Percentiles rank a stretch among this genome's conserved stretches.
Conservation (phyloP, 768 basidiomycete species). For the Suillus americanus region DNA sequence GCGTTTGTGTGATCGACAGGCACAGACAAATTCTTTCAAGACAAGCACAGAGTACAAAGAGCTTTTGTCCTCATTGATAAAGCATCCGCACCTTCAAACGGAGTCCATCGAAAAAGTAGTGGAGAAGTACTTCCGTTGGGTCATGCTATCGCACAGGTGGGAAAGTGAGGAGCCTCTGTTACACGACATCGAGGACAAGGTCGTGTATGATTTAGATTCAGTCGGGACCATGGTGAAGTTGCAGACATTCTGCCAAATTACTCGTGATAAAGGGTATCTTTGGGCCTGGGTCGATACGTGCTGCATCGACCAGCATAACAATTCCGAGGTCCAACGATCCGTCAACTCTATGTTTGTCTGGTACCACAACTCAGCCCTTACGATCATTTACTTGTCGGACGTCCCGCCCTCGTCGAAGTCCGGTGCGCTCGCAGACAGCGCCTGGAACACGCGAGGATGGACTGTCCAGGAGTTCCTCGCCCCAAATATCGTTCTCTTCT, state of each 20-base stretch:
- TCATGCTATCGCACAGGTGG: conserved; percentile 8
- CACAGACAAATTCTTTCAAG: background rate
- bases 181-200: background rate
- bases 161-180: background rate
- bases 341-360: conserved; percentile 5
- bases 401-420: background rate
- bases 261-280: background rate
- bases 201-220: background rate
- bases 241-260: conserved; percentile 2
- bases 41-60: background rate
- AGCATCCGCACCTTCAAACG: background rate
- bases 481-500: background rate
- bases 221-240: background rate
- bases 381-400: conserved; percentile 5
- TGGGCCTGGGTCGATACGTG: conserved; percentile 14
- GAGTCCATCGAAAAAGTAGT: conserved; percentile 1
- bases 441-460: conserved; percentile 5
- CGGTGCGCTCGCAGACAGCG: background rate
- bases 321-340: conserved; percentile 8
- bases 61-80: background rate
- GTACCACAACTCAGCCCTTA: conserved; percentile 2
- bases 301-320: conserved; percentile 14
- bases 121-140: background rate
- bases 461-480: conserved; percentile 4
- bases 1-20: background rate